Evolutionary conservation across 345 rosid genomes (phyloP).

Genomic region (Melaleuca quinquenervia): DNA sequence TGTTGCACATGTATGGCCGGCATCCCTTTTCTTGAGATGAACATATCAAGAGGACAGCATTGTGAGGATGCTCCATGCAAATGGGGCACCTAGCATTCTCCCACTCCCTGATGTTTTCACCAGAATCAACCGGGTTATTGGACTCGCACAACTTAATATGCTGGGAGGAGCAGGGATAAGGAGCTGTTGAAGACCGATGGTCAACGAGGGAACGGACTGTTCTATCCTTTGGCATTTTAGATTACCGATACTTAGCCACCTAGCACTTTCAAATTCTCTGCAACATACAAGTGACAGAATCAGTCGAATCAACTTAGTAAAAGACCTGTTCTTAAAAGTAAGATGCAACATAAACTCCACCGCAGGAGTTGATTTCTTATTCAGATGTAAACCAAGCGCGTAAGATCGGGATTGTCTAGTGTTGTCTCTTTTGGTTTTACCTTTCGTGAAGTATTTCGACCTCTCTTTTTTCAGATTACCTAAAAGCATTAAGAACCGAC

Average conservation of each 20-base stretch:
- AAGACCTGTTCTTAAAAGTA: background rate
- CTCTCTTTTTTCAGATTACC: background rate
- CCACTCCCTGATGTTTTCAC: constrained; percentile 39
- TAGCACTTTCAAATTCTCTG: background rate
- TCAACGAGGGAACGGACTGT: constrained; percentile 9
- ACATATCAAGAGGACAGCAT: constrained; percentile 53
- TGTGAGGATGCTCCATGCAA: constrained; percentile 79
- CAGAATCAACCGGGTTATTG: constrained; percentile 4
- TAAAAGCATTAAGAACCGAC: background rate
- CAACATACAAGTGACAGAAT: background rate
- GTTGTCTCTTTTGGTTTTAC: background rate
- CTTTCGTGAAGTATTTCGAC: background rate
- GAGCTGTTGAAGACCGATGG: constrained; percentile 27
- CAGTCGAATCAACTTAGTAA: background rate
- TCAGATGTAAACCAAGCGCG: background rate
- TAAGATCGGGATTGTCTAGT: background rate
- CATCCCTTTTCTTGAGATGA: constrained; percentile 53
- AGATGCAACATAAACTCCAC: background rate
- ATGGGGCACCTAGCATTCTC: constrained; percentile 56
- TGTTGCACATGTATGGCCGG: constrained; percentile 62
- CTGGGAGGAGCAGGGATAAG: constrained; percentile 35
- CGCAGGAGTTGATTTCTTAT: background rate
- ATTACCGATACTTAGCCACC: background rate
- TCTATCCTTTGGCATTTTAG: constrained; percentile 45
- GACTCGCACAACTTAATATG: constrained; percentile 12